Base-by-base conservation (phyloP, 2,329 filamentous ascomycete species). In the Fusarium scirpi region DNA sequence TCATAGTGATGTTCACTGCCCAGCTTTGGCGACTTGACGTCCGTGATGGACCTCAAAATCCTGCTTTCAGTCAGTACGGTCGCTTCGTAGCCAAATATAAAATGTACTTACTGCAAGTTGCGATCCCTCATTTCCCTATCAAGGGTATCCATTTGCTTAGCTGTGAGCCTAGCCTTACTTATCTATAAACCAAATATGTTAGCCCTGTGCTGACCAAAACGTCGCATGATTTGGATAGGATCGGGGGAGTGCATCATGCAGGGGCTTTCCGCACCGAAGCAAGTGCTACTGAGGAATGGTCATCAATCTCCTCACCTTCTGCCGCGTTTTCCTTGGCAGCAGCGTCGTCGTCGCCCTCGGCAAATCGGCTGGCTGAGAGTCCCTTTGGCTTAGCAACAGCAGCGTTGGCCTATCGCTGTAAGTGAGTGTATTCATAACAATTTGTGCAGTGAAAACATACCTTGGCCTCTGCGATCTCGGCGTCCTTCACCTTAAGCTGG, bases 261-360 rank as follows among this genome's bases (percentile, higher is more conserved):
- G 80, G 81, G 84, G 84, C 81, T 79, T 80, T 77, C 83, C 89
- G 85, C 86, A 91, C 89, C 88, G 86, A 88, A 82, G 89, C 88
- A 81, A 91, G 84, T 80, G 89, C 89, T 78, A 85, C 83, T 78
- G 89, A 90, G 80, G 88, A 88, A 83, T 87, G 82, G 78, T 91
- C 89, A 76, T 87, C 85, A 75, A 82, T 81, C 78, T 82, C 82
- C 87, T 90, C 88, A 87, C 86, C 87, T 87, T 86, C 85, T 78
- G 82, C 82, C 76, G 79, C 76, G 51, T 76, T 77, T 59, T 80
- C 78, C 71, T 80, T 72, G 47, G 78, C 75, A 69, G 79, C 78
- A 51, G 77, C 75, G 52, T 76, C 74, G 48, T 76, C 77, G 47
- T 77, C 78, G 61, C 73, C 79, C 44, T 81, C 80, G 60, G 87